A percentile compares a stretch with the other conserved stretches of the same genome.
These are phyloP conservation scores for Sporothrix sp. DNA, from an alignment of 2,329 filamentous ascomycete genomes.

Conservation along the genomic window DNA sequence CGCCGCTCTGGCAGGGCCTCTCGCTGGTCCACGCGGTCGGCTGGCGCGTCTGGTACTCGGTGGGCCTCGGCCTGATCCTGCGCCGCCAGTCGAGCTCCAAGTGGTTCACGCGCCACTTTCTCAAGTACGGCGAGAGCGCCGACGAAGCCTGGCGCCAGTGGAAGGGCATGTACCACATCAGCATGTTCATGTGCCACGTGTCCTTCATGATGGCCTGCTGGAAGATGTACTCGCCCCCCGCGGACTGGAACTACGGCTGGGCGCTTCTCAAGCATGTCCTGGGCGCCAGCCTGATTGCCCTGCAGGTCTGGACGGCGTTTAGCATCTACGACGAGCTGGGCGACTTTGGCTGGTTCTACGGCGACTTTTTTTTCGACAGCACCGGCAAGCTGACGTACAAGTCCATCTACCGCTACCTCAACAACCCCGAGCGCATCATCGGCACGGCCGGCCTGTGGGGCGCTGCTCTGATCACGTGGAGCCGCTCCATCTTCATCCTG, in stretches of 20 bases:
- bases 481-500: slow-evolving; percentile 73
- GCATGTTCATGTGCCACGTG: slow-evolving; percentile 79
- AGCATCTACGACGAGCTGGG: slow-evolving; percentile 94
- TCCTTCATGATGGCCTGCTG: slow-evolving; percentile 85
- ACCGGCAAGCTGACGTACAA: slow-evolving; percentile 85
- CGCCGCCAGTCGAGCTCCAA: slow-evolving; percentile 81
- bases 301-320: slow-evolving; percentile 86
- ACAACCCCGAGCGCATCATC: slow-evolving; percentile 91
- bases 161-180: slow-evolving; percentile 92
- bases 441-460: slow-evolving; percentile 95
- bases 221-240: slow-evolving; percentile 90
- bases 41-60: slow-evolving; percentile 87
- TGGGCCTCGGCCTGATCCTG: slow-evolving; percentile 78
- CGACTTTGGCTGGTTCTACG: slow-evolving; percentile 98
- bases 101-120: slow-evolving; percentile 92
- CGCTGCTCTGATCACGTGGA: slow-evolving; percentile 86
- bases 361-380: slow-evolving; percentile 95
- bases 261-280: slow-evolving; percentile 79
- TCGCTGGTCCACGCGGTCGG: slow-evolving; percentile 71
- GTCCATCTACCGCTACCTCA: slow-evolving; percentile 95
- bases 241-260: slow-evolving; percentile 79
- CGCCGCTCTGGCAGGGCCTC: slow-evolving; percentile 60
- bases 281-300: slow-evolving; percentile 66
- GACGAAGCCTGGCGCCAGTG: slow-evolving; percentile 95
- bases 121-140: slow-evolving; percentile 87